Evolutionary conservation across 495 filamentous ascomycete species (phyloP), one percentile per base, ranked within the genome.

Genomic region (Penicillium canariense): DNA sequence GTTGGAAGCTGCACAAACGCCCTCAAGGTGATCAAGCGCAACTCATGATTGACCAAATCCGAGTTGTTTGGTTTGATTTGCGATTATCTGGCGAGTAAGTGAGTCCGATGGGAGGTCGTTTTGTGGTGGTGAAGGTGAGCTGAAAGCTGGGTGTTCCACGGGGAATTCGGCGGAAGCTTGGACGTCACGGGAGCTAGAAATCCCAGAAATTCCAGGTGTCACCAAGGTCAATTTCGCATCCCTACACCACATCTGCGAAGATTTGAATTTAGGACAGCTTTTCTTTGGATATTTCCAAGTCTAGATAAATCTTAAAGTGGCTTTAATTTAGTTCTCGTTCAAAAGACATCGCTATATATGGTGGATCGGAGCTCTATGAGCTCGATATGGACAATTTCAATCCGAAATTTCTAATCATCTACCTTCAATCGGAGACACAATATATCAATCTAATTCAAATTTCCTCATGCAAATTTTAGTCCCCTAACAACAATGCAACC

Each of bases 1-100:
- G 38, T 27, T 50, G 36, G 46, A 58, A 63, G 62, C 65, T 65
- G 54, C 47, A 31, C 26, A 26, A 43, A 49, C 5, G 35, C 22
- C n/a, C 54, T 62, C 63, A 72, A 27, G 44, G 44, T 36, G 28
- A 48, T 25, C 32, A 44, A 38, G 43, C 26, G 38, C 11, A 38
- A 38, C 50, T 55, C 50, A 58, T 62, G 43, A 28, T 44, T 11
- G 25, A 25, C 15, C 35, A 14, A 17, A 5, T 39, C 7, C 5
- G 15, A n/a, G 15, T 12, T 12, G 6, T 6, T 6, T 32, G 30
- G 12, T 10, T 0, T 15, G 26, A 18, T 20, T 2, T 20, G 25
- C 2, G 11, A 3, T 0, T 46, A 7, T 17, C 26, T 30, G 43
- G 7, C 5, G 9, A n/a, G 28, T 5, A 14, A 14, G 31, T 1